Evolutionary conservation across 306 rosid species (phyloP), one percentile per base, ranked within the genome.

Genomic region (Spatholobus suberectus): DNA sequence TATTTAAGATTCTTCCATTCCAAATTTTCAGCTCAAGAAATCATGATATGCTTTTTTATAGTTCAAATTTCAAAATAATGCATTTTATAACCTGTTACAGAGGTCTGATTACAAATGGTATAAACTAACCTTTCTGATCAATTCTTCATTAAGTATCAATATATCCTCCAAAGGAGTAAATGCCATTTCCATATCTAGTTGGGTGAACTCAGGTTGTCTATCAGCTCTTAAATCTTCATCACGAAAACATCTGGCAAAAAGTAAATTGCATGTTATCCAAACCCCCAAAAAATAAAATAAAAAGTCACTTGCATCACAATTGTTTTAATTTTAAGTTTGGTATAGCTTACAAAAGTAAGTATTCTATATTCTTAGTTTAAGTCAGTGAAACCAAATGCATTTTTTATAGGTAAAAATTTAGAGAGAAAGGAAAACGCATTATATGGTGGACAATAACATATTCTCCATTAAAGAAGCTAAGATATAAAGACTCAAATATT

Each of bases 171-270:
- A 88, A 75, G 99, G 95, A 71, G 96, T 92, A 83, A 96, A 96
- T 75, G 98, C 94, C 85, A 96, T 84, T 82, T 96, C 99, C 93
- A 96, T 92, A 92, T 96, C 99, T 55, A 96, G 93, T 87, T 93
- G 99, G 14, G 98, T 96, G 87, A 96, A 96, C 82, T 96, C 99
- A 24, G 99, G 99, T 75, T 96, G 98, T 82, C 99, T 90, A 70
- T 96, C 99, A 63, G 99, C 97, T 87, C 99, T 87, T 68, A 93
- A 86, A 87, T 96, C 98, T 91, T 96, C 99, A 88, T 96, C 97
- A n/a, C 97, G 92, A 67, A 96, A 96, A 86, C 98, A 96, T 81
- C 99, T 93, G 78, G 72, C 82, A 47, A 76, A 77, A 80, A 37
- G 79, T 75, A 38, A 80, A 73, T 73, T 73, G 59, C 46, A 49